Base-by-base conservation (phyloP, 805 yeast genomes). In the Yarrowia porcina region DNA sequence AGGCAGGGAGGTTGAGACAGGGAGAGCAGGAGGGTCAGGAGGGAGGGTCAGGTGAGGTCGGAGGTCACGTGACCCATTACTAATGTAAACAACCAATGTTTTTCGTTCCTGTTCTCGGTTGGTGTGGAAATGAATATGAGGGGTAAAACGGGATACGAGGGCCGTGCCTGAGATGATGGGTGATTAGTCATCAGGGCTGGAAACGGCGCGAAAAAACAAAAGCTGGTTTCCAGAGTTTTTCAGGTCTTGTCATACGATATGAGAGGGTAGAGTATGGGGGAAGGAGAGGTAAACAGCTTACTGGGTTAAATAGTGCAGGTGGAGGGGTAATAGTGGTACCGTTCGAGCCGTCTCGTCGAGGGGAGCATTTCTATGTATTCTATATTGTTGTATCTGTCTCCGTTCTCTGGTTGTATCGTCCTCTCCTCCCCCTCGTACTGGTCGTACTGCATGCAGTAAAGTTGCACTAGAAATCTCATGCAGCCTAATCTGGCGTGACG, bases 401-500 rank as follows among this genome's bases (percentile, higher is more conserved):
- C n/a, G n/a, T n/a, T n/a, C n/a, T n/a, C n/a, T n/a, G n/a, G n/a
- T n/a, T n/a, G n/a, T n/a, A n/a, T n/a, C n/a, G n/a, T 12, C 1
- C 4, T 28, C 27, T 13, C 36, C 21, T 6, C 4, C 13, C 28
- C 18, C 13, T 45, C 52, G 52, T 45, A 18, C 52, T 23, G 36
- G 52, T 45, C 52, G 52, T 45, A 45, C 30, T 7, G 27, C n/a
- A 3, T 13, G 11, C 4, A 28, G 12, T 45, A 45, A 30, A 28
- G 36, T 45, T n/a, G 2, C 27, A 17, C 36, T 20, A 30, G 17
- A 28, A 32, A 32, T 32, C n/a, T 49, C 28, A 49, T 49, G 56
- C 56, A 49, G 56, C 56, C 39, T 49, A 32, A 49, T 49, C 56
- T 49, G 56, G 56, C 56, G 56, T 49, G 56, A 49, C 39, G 11